phyloP scores from a whole-genome alignment of 495 filamentous ascomycete genomes.

The Articulospora tetracladia region DNA sequence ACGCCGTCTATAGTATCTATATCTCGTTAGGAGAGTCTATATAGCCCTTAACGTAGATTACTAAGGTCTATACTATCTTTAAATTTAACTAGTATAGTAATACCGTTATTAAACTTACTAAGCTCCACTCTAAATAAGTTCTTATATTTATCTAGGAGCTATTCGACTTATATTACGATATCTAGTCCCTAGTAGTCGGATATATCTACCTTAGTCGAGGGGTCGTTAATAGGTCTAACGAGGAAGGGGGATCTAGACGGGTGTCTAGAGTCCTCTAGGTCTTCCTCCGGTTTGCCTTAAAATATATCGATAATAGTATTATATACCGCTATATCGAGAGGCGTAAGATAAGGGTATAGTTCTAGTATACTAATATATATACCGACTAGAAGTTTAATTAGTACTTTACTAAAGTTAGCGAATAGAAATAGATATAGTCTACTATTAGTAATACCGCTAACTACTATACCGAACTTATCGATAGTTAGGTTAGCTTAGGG shows the following conservation, averaged over 20 bases:
- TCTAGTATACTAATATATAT: background rate
- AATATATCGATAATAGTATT: background rate
- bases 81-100: background rate
- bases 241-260: background rate
- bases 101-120: constrained; percentile 5
- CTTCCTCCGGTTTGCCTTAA: background rate
- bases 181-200: background rate
- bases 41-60: background rate
- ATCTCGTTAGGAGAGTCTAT: background rate
- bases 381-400: background rate
- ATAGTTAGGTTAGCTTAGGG: background rate
- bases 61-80: background rate
- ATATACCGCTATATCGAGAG: background rate
- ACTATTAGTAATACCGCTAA: background rate
- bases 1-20: background rate
- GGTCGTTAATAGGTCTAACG: background rate
- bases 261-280: background rate
- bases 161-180: background rate
- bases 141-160: background rate
- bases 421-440: background rate
- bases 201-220: background rate
- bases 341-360: background rate
- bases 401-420: background rate
- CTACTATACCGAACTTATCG: background rate
- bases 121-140: background rate